Evolutionary conservation across 1,284 basidiomycete species (phyloP), one percentile per base, ranked within the genome.

Genomic region (Tremellales sp.): DNA sequence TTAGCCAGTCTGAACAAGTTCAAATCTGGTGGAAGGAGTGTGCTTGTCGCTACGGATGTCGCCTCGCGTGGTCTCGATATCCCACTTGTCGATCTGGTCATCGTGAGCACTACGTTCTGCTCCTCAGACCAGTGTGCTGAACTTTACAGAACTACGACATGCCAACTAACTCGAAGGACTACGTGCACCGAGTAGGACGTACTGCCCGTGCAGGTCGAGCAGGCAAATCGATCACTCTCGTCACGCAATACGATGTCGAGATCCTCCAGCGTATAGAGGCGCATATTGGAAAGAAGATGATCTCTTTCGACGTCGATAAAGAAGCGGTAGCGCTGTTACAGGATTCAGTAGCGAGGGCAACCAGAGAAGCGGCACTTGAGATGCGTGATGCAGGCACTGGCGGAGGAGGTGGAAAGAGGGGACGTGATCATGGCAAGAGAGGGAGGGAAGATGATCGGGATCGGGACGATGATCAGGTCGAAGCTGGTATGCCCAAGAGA

Each of bases 161-260:
- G 55, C 96, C 96, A 1, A 90, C 91, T 5, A 90, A 98, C 72
- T 97, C 93, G 24, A 98, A 98, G 77, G 96, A 98, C 74, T 99
- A 98, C 73, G 97, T 99, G 50, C 96, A 99, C 72, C 84, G 96
- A 49, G 96, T 99, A 17, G 96, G 96, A 29, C 84, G 96, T 56
- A 98, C 96, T 26, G 96, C 96, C 2, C 86, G 96, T 70, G 96
- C 96, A 0, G 96, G 96, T 13, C 83, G 96, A 37, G 84, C 89
- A 2, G 96, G 96, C 37, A 97, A 97, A 75, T 86, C 89, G 1
- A 88, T 98, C 60, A 97, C 96, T 11, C 80, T 99, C 21, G 92
- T 97, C 11, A 93, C 94, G 1, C 96, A 99, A 75, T 99, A 98
- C 73, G 94, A 99, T 64, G 92, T 98, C 50, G 96, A 98, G 73